Evolutionary conservation across 164 flowering plant species (phyloP).

Genomic region (Houttuynia cordata): DNA sequence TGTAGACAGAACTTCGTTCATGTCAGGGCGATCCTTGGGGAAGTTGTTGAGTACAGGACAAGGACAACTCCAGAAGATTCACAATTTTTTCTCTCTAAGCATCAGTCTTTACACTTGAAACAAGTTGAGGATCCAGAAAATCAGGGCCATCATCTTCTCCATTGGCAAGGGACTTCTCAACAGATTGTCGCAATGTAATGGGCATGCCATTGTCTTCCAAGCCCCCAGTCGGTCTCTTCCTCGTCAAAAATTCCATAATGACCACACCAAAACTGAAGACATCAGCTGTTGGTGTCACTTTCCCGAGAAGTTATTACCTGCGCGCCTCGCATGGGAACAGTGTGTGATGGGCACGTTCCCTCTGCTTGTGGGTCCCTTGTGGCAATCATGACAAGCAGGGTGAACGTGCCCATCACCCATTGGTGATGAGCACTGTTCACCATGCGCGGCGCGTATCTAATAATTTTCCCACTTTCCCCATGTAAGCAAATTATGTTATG

Average conservation of each 20-base stretch:
- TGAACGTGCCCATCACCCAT: too few relatives aligned
- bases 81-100: constrained; percentile 21
- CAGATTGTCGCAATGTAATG: constrained; percentile 33
- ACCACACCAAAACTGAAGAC: constrained; percentile 78
- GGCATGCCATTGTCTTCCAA: constrained; percentile 34
- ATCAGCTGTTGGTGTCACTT: constrained; percentile 63
- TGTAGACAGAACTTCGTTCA: constrained; percentile 39
- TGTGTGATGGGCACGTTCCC: too few relatives aligned
- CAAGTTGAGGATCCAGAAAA: constrained; percentile 41
- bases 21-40: constrained; percentile 59
- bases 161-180: constrained; percentile 23
- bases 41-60: constrained; percentile 35
- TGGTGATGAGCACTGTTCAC: too few relatives aligned
- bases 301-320: too few relatives aligned
- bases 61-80: constrained; percentile 38
- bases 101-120: constrained; percentile 7
- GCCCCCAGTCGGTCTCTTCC: constrained; percentile 54
- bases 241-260: constrained; percentile 64
- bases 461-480: too few relatives aligned
- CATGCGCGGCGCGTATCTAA: too few relatives aligned
- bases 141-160: constrained; percentile 24
- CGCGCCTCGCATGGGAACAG: too few relatives aligned
- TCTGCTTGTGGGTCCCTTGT: too few relatives aligned
- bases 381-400: too few relatives aligned
- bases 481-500: constrained; percentile 65